These are phyloP conservation scores for Trichosporon sp. DNA, from an alignment of 1,284 basidiomycete genomes.

Conservation along the genomic window DNA sequence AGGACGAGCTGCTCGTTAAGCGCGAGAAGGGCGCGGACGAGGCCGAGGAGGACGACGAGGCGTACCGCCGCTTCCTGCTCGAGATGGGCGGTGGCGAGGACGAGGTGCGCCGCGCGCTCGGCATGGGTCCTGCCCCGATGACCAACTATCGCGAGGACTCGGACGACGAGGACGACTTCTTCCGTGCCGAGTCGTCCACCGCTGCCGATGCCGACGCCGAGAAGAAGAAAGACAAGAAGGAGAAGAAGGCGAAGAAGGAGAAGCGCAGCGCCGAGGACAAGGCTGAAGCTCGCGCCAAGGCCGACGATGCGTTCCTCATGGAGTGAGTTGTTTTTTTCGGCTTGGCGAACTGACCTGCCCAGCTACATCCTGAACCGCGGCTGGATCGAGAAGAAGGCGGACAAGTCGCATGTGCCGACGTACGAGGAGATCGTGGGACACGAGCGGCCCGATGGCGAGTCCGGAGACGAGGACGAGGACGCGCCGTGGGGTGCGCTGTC, in stretches of 20 bases:
- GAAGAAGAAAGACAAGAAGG: slow-evolving; percentile 63
- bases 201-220: slow-evolving; percentile 48
- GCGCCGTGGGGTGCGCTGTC: slow-evolving; percentile 51
- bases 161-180: slow-evolving; percentile 53
- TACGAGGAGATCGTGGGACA: slow-evolving; percentile 67
- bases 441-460: slow-evolving; percentile 36
- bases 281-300: slow-evolving; percentile 42
- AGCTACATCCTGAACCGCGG: slow-evolving; percentile 93
- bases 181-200: neutral
- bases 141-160: slow-evolving; percentile 46
- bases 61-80: slow-evolving; percentile 74
- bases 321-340: slow-evolving; percentile 58
- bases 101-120: slow-evolving; percentile 59
- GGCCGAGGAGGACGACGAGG: slow-evolving; percentile 69
- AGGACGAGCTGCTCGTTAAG: slow-evolving; percentile 54
- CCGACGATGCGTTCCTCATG: slow-evolving; percentile 68
- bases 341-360: neutral
- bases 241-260: slow-evolving; percentile 47
- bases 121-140: slow-evolving; percentile 35
- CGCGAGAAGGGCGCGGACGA: slow-evolving; percentile 62
- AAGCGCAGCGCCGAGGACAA: slow-evolving; percentile 41
- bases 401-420: slow-evolving; percentile 65
- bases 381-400: slow-evolving; percentile 74
- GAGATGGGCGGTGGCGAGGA: slow-evolving; percentile 68
- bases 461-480: slow-evolving; percentile 34